Conservation (phyloP, 2,329 filamentous ascomycete species). For the Aspergillus floridensis region DNA sequence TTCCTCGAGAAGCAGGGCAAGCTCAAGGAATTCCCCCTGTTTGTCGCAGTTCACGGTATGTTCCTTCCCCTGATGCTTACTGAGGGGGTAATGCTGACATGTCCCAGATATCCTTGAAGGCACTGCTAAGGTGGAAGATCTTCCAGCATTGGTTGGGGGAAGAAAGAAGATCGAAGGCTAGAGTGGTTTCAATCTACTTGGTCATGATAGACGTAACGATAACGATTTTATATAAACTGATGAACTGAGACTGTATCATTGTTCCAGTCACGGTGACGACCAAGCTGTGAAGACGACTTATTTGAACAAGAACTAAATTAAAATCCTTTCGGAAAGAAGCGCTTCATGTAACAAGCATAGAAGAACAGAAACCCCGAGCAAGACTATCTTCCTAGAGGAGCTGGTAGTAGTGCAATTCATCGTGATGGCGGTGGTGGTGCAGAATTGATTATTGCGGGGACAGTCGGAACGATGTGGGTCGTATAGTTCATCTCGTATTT, state of each 20-base stretch:
- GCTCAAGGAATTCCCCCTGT: conserved; percentile 15
- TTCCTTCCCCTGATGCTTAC: not conserved
- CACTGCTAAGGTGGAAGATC: conserved; percentile 2
- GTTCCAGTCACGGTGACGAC: too few relatives aligned
- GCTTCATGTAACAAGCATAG: too few relatives aligned
- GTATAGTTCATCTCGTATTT: too few relatives aligned
- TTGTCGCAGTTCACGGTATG: conserved; percentile 13
- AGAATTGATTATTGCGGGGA: too few relatives aligned
- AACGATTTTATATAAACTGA: not conserved
- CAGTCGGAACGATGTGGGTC: too few relatives aligned
- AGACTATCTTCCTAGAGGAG: too few relatives aligned
- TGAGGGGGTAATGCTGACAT: not conserved
- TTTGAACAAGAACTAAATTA: too few relatives aligned
- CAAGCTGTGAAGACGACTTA: too few relatives aligned
- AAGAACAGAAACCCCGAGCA: too few relatives aligned
- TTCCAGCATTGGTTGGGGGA: conserved; percentile 1
- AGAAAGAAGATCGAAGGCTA: not conserved
- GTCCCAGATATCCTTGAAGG: conserved; percentile 3
- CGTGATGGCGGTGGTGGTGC: too few relatives aligned
- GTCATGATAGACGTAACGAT: not conserved
- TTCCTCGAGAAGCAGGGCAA: conserved; percentile 15
- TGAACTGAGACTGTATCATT: not conserved
- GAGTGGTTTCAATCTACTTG: not conserved
- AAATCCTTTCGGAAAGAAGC: too few relatives aligned
- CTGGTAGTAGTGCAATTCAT: too few relatives aligned